Base-by-base conservation (phyloP, 129 eudicot species). In the Chrysanthemum makinoi region DNA sequence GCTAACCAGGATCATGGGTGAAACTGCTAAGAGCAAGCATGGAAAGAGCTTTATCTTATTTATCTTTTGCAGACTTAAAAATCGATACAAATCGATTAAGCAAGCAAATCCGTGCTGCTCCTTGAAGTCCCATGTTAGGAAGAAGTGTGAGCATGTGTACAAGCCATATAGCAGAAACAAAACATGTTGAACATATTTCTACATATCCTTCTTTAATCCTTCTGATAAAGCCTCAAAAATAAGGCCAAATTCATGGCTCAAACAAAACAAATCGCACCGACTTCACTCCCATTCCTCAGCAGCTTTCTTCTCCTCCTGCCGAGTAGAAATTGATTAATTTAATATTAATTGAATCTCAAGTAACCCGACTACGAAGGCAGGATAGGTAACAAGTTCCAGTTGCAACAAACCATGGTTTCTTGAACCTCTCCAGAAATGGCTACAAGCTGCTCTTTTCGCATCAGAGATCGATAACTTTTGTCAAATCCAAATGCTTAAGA, bases 241-340 rank as follows among this genome's bases (percentile, higher is more conserved):
- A 75, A 90, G 80, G 22, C 96, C 96, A 44, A 87, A 90, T 71
- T 90, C 96, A 72, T 90, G 94, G 86, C 90, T 87, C 39, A n/a
- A 87, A 89, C 52, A 90, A 74, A 77, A 83, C 88, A 72, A 77
- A 90, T 4, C n/a, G 94, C 96, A 44, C 77, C 69, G n/a, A n/a
- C 79, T 90, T 77, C 76, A 81, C 66, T 90, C 96, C 96, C 96
- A 90, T 63, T 87, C 87, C 68, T 82, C 88, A 12, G 87, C 90
- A 51, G 85, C 84, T 62, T 77, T 81, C 80, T 87, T 91, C 67
- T 90, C 96, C 50, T 87, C 91, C 96, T 89, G 59, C 46, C 16
- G 13, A 58, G n/a, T 16, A 64, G 47, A 66, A 22, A 19, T 11
- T 2, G 1, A 55, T 55, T 2, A 70, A 33, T 3, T 19, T 43